These are phyloP conservation scores for Gracilariopsis chorda DNA, from an alignment of 23 red algal genomes.

Conservation along the genomic window DNA sequence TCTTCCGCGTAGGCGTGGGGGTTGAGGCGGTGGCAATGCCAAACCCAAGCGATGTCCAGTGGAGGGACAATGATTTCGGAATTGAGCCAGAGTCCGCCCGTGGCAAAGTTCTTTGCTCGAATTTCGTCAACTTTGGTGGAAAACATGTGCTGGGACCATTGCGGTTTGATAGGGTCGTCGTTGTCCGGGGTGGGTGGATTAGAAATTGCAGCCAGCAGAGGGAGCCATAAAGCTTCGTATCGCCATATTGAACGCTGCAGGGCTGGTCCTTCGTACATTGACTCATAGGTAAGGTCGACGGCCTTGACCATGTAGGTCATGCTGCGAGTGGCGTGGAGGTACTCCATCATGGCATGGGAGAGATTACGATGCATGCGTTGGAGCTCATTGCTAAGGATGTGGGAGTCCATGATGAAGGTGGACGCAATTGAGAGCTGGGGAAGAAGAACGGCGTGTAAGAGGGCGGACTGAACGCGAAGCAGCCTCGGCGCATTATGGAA, in stretches of 20 bases:
- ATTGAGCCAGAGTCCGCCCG: slow-evolving; percentile 51
- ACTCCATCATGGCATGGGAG: slow-evolving; percentile 56
- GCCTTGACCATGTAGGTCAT: slow-evolving; percentile 65
- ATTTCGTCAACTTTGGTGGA: slow-evolving; percentile 51
- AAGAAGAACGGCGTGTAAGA: neutral
- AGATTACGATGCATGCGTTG: slow-evolving; percentile 56
- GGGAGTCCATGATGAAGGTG: neutral
- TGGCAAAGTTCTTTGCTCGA: slow-evolving; percentile 64
- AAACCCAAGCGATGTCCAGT: slow-evolving; percentile 79
- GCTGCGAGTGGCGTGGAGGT: slow-evolving; percentile 50
- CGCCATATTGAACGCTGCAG: slow-evolving; percentile 70
- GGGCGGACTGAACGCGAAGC: neutral
- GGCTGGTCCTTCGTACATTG: slow-evolving; percentile 63
- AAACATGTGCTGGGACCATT: slow-evolving; percentile 30
- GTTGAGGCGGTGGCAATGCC: slow-evolving; percentile 68
- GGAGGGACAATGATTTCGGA: slow-evolving; percentile 29
- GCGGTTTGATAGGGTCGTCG: neutral
- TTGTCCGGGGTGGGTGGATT: neutral
- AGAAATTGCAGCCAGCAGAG: slow-evolving; percentile 54
- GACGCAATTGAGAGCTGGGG: neutral
- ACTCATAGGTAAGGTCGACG: slow-evolving; percentile 71
- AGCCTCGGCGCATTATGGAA: neutral
- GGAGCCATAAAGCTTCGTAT: slow-evolving; percentile 73
- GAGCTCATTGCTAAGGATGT: neutral
- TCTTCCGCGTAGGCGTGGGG: slow-evolving; percentile 45